Base-by-base conservation (phyloP, 352 stramenopile genomes). In the Albugo candida region DNA sequence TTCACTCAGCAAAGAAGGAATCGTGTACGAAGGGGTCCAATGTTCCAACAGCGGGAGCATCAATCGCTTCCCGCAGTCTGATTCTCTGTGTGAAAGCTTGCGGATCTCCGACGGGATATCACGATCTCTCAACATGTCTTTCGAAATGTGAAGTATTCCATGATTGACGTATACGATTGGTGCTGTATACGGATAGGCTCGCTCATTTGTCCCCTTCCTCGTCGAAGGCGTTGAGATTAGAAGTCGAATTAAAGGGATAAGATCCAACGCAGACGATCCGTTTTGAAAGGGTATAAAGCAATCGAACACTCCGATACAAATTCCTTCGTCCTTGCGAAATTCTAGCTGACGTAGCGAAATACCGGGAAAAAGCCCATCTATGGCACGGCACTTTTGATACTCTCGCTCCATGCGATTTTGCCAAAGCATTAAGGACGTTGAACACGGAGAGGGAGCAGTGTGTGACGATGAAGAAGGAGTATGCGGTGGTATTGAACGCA, bases 231-330 rank as follows among this genome's bases (percentile, higher is more conserved):
- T 83, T 2, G 49, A 48, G 8, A 88, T 37, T 13, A 73, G 54
- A 20, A 88, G 51, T 43, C 62, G 53, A 4, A 59, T 79, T 5
- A 80, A 59, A 21, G 75, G 75, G 4, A 88, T 54, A 47, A 88
- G 55, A 14, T 54, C 34, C 2, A 88, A 64, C 34, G 72, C 72
- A 37, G 76, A 71, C 1, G 75, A 88, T 42, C 72, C 72, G 19
- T 76, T 63, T 13, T 67, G 67, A 51, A 88, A 84, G 8, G 75
- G 72, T 37, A 83, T 70, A 38, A 81, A 88, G 48, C 73, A 82
- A 43, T 70, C 61, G 55, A 88, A 81, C 17, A 78, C 69, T 52
- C 59, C 58, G 19, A 66, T 49, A 31, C 69, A 81, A 17, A 55
- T 35, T 14, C 75, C 75, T 0, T 47, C 42, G 11, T 43, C 46